Percentiles rank a stretch among this genome's conserved stretches.
These are phyloP conservation scores for Aspergillus neotritici DNA, from an alignment of 2,329 filamentous ascomycete genomes.

Conservation along the genomic window DNA sequence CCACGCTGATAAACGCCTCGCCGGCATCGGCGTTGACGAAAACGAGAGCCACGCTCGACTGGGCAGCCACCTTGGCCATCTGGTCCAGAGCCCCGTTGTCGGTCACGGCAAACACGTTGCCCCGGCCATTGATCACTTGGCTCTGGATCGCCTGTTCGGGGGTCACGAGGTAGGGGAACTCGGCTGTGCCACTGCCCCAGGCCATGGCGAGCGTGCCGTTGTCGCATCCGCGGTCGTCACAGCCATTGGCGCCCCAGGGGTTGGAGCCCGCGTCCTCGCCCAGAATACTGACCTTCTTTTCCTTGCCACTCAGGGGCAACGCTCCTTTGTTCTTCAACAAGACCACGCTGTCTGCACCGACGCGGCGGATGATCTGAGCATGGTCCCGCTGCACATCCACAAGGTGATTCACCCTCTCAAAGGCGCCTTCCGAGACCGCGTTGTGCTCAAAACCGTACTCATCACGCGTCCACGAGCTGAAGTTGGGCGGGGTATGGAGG, in stretches of 20 bases:
- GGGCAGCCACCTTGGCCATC: conserved; percentile 47
- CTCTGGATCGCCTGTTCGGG: conserved; percentile 61
- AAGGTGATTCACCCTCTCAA: conserved; percentile 67
- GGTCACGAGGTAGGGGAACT: conserved; percentile 60
- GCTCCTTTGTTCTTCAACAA: conserved; percentile 77
- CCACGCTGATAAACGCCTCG: conserved; percentile 79
- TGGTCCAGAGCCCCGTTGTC: conserved; percentile 53
- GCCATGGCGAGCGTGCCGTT: conserved; percentile 59
- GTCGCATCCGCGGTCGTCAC: conserved; percentile 59
- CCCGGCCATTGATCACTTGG: conserved; percentile 59
- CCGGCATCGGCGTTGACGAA: conserved; percentile 85
- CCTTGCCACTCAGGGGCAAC: conserved; percentile 68
- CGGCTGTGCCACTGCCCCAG: conserved; percentile 56
- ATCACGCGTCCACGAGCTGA: conserved; percentile 78
- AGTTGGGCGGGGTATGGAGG: conserved; percentile 61
- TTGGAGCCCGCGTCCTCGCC: conserved; percentile 79
- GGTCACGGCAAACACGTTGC: conserved; percentile 56
- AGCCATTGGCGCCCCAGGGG: conserved; percentile 71
- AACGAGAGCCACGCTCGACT: conserved; percentile 61
- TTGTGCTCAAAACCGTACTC: conserved; percentile 66
- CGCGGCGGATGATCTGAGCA: conserved; percentile 64
- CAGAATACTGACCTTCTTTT: conserved; percentile 69
- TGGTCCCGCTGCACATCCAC: conserved; percentile 80
- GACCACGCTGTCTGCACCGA: conserved; percentile 75
- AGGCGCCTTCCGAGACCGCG: conserved; percentile 54